Conservation (phyloP, 805 yeast species). For the Metschnikowia dekortorum region DNA sequence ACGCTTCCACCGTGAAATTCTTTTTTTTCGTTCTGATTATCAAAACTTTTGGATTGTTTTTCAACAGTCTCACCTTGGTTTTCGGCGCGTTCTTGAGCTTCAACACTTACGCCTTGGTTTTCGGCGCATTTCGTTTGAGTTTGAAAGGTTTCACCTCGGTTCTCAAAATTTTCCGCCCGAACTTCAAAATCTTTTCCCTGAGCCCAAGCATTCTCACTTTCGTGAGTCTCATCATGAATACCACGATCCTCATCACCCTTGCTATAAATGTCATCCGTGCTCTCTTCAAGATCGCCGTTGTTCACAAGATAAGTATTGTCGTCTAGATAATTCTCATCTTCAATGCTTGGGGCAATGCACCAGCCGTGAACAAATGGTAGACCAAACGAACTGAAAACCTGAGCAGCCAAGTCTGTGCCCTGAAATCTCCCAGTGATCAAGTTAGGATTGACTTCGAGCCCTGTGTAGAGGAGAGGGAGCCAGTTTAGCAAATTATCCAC, state of each 20-base stretch:
- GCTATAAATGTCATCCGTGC: too few species aligned
- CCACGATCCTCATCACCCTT: neutral
- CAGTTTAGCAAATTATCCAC: constrained; percentile 42
- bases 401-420: constrained; percentile 46
- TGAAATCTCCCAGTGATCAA: constrained; percentile 51
- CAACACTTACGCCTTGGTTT: too few species aligned
- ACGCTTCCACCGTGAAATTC: too few species aligned
- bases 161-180: neutral
- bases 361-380: constrained; percentile 79
- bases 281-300: neutral
- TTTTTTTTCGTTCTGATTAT: too few species aligned
- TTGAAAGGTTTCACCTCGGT: too few species aligned
- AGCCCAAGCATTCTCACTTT: neutral
- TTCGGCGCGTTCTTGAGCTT: too few species aligned
- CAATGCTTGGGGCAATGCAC: constrained; percentile 36
- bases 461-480: constrained; percentile 64
- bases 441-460: constrained; percentile 68
- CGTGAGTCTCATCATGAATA: neutral
- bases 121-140: too few species aligned
- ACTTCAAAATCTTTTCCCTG: neutral
- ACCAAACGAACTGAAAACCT: constrained; percentile 55
- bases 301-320: neutral
- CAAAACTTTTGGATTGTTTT: too few species aligned
- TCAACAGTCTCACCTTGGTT: too few species aligned
- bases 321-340: neutral